phyloP scores from a whole-genome alignment of 129 eudicot species.

The Artemisia argyi region DNA sequence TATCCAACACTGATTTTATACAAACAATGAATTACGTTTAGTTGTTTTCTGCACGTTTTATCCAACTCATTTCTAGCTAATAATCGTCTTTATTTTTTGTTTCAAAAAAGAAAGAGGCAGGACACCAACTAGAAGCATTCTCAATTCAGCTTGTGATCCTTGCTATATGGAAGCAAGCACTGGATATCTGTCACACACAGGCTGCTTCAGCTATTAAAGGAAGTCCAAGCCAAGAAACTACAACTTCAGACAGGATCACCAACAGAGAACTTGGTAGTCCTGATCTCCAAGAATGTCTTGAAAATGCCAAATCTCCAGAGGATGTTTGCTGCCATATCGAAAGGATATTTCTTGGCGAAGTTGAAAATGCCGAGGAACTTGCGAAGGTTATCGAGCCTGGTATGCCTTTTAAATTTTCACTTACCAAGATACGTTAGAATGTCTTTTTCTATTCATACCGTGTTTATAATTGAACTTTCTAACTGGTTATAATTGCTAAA shows the following conservation, averaged over 20 bases:
- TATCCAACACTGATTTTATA: too few species aligned
- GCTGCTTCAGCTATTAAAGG: constrained; percentile 86
- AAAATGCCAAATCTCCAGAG: constrained; percentile 42
- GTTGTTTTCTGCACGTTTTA: not conserved
- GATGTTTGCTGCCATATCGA: constrained; percentile 66
- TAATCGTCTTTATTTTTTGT: constrained; percentile 9
- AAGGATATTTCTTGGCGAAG: constrained; percentile 80
- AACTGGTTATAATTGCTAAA: too few species aligned
- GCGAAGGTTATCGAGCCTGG: constrained; percentile 75
- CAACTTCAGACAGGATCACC: constrained; percentile 27
- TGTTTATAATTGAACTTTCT: too few species aligned
- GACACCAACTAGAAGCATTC: constrained; percentile 71
- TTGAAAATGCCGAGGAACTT: constrained; percentile 87
- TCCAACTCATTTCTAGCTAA: constrained; percentile 12
- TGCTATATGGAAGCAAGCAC: constrained; percentile 97
- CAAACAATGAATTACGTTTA: too few species aligned
- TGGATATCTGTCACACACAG: constrained; percentile 84
- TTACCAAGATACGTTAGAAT: too few species aligned
- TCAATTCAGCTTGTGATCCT: constrained; percentile 92
- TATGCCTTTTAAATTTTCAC: constrained; percentile 21
- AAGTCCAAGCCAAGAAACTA: constrained; percentile 52
- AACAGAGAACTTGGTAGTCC: constrained; percentile 37
- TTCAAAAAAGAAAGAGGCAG: constrained; percentile 51
- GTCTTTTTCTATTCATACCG: too few species aligned
- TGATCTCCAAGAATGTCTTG: constrained; percentile 45